Conservation (phyloP, 139 green algal genomes). For the Chlorella vulgaris region DNA sequence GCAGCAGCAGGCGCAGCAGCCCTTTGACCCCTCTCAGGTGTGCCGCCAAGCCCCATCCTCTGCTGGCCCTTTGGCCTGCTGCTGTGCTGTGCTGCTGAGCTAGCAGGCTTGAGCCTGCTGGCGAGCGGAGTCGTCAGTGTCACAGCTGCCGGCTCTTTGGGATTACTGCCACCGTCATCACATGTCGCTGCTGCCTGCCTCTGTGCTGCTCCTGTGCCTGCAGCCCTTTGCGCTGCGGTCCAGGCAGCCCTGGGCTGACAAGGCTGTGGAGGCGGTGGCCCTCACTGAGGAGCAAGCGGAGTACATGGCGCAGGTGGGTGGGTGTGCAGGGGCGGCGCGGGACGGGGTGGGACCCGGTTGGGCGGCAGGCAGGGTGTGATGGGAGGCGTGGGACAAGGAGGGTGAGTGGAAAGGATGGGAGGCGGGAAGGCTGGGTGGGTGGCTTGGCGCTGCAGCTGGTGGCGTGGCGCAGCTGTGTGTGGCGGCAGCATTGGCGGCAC, state of each 20-base stretch:
- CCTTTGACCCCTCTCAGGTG: slow-evolving; percentile 18
- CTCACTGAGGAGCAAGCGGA: slow-evolving; percentile 91
- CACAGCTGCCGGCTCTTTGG: too few species aligned
- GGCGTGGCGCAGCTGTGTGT: too few species aligned
- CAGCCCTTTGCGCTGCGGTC: slow-evolving; percentile 64
- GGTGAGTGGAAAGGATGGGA: too few species aligned
- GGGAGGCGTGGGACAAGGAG: not conserved
- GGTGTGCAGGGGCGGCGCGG: too few species aligned
- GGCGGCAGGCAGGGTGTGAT: not conserved
- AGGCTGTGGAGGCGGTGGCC: slow-evolving; percentile 60
- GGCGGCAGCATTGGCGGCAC: too few species aligned
- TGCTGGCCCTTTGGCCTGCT: not conserved
- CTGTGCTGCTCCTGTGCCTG: not conserved
- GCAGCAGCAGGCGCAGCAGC: not conserved
- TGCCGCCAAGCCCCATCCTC: not conserved
- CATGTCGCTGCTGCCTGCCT: not conserved
- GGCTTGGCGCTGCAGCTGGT: too few species aligned
- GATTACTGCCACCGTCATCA: too few species aligned
- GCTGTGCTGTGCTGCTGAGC: not conserved
- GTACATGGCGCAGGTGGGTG: slow-evolving; percentile 72
- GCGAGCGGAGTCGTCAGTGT: too few species aligned
- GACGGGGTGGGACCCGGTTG: too few species aligned
- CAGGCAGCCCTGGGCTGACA: slow-evolving; percentile 82
- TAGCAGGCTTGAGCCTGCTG: too few species aligned
- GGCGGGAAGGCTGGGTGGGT: too few species aligned